Percentiles rank a stretch among this genome's conserved stretches.
These are phyloP conservation scores for Pestalotiopsis fici DNA, from an alignment of 2,329 filamentous ascomycete species.

Conservation along the genomic window DNA sequence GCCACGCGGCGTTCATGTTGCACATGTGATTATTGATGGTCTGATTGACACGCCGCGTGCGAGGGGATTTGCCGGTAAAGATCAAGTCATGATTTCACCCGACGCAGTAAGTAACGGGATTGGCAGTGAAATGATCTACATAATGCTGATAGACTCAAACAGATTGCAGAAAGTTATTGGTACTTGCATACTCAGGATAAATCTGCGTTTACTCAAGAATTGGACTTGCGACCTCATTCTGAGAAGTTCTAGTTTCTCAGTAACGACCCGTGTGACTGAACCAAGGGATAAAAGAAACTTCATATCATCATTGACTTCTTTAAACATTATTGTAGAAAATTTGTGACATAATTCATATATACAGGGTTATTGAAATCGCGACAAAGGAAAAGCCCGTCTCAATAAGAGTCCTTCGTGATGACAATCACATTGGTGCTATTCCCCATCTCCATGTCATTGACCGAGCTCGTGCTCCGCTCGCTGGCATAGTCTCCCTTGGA, in stretches of 20 bases:
- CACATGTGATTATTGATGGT: conserved; percentile 74
- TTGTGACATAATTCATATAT: too few species aligned
- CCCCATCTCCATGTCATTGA: neutral
- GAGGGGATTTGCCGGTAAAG: conserved; percentile 44
- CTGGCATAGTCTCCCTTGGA: neutral
- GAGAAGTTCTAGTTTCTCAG: conserved; percentile 57
- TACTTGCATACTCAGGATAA: conserved; percentile 70
- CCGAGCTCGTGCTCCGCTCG: neutral
- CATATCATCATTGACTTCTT: too few species aligned
- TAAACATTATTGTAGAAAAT: too few species aligned
- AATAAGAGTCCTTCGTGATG: neutral
- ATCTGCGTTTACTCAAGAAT: conserved; percentile 71
- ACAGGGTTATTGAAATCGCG: too few species aligned
- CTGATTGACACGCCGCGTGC: conserved; percentile 74
- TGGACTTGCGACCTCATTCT: conserved; percentile 70
- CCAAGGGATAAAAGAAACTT: too few species aligned
- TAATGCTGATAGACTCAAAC: neutral
- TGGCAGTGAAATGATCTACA: neutral
- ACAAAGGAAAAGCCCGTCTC: neutral
- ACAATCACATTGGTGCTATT: neutral
- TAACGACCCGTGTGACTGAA: too few species aligned
- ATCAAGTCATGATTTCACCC: conserved; percentile 61
- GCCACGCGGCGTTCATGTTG: conserved; percentile 72
- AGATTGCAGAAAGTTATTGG: conserved; percentile 80
- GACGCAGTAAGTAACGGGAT: conserved; percentile 58